These are phyloP conservation scores for Hermanozyma aechmeae DNA, from an alignment of 805 yeast genomes.

Conservation along the genomic window DNA sequence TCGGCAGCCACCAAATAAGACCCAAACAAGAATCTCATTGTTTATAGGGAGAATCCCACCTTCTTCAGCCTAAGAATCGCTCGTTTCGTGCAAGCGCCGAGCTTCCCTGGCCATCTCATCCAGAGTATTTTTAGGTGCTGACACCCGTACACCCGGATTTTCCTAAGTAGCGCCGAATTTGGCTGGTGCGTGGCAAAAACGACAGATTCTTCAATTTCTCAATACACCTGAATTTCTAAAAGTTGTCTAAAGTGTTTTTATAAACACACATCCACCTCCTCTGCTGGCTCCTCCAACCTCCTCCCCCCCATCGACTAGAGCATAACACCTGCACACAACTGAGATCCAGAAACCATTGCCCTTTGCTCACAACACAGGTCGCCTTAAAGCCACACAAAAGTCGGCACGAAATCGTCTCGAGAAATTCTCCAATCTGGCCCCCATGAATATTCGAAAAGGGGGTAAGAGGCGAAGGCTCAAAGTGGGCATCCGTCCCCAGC, in stretches of 20 bases:
- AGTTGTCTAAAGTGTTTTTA: neutral
- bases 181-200: too few relatives aligned
- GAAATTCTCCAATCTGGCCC: neutral
- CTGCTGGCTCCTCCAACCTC: neutral
- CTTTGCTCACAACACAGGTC: neutral
- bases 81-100: too few relatives aligned
- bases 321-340: neutral
- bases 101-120: too few relatives aligned
- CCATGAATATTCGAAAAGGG: neutral
- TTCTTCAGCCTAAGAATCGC: too few relatives aligned
- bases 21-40: too few relatives aligned
- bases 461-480: conserved; percentile 17
- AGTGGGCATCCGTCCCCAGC: conserved; percentile 68
- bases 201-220: too few relatives aligned
- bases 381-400: neutral
- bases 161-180: too few relatives aligned
- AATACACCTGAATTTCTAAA: too few relatives aligned
- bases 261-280: neutral
- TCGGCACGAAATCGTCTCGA: neutral
- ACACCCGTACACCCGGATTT: too few relatives aligned
- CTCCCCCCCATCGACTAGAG: neutral
- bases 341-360: neutral
- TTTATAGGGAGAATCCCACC: too few relatives aligned
- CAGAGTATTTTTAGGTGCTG: too few relatives aligned
- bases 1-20: too few relatives aligned